These are phyloP conservation scores for Annulohypoxylon maeteangense DNA, from an alignment of 495 filamentous ascomycete genomes.

Conservation along the genomic window DNA sequence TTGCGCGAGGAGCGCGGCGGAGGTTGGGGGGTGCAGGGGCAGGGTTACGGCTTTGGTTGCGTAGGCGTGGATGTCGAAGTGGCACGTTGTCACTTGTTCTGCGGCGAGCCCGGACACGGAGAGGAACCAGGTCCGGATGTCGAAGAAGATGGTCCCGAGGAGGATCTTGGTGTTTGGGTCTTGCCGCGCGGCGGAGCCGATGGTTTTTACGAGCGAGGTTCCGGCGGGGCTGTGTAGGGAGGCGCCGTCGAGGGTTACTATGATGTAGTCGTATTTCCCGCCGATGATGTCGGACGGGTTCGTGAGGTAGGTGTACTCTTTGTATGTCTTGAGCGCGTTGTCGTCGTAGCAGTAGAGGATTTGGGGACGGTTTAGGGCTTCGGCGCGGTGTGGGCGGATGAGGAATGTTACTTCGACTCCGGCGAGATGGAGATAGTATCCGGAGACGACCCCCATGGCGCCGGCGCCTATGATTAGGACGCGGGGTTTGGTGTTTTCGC, in stretches of 20 bases:
- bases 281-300: slow-evolving; percentile 16
- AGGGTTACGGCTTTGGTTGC: slow-evolving; percentile 18
- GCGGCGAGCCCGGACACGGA: slow-evolving; percentile 11
- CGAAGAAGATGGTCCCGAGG: slow-evolving; percentile 25
- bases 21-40: background rate
- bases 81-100: slow-evolving; percentile 27
- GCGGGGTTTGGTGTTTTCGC: slow-evolving; percentile 10
- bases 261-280: slow-evolving; percentile 20
- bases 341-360: slow-evolving; percentile 38
- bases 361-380: slow-evolving; percentile 21
- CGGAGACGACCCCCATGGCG: slow-evolving; percentile 27
- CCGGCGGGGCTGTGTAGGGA: slow-evolving; percentile 15
- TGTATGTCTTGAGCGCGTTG: slow-evolving; percentile 30
- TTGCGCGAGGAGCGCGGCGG: slow-evolving; percentile 18
- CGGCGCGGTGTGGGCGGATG: slow-evolving; percentile 29
- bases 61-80: slow-evolving; percentile 32
- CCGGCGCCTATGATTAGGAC: slow-evolving; percentile 34
- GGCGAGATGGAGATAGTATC: slow-evolving; percentile 23
- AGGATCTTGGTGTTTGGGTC: slow-evolving; percentile 26
- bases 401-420: slow-evolving; percentile 35
- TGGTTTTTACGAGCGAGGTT: slow-evolving; percentile 5
- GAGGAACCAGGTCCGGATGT: slow-evolving; percentile 29
- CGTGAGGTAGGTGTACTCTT: slow-evolving; percentile 18
- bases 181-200: slow-evolving; percentile 20
- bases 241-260: slow-evolving; percentile 26